Evolutionary conservation across 2,329 filamentous ascomycete species (phyloP).

Genomic region (Didymella pinodella): DNA sequence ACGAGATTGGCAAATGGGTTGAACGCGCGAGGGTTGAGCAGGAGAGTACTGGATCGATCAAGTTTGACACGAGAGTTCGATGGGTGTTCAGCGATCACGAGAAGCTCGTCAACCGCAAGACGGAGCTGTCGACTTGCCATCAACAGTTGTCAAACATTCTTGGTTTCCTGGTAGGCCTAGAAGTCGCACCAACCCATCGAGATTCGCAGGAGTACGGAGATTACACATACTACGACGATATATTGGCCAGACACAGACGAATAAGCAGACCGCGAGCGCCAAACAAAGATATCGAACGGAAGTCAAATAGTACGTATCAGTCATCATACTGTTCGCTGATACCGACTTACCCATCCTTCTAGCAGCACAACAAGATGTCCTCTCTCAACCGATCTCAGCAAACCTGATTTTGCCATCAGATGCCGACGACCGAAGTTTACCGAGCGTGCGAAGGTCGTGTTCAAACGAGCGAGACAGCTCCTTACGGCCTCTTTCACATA

Average conservation of each 20-base stretch:
- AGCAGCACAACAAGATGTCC: not conserved
- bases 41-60: constrained; percentile 28
- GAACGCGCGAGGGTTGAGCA: constrained; percentile 31
- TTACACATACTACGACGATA: constrained; percentile 4
- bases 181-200: constrained; percentile 9
- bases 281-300: not conserved
- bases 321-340: no score
- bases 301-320: not conserved
- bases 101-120: constrained; percentile 33
- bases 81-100: constrained; percentile 38
- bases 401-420: not conserved
- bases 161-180: constrained; percentile 27
- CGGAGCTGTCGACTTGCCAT: constrained; percentile 34
- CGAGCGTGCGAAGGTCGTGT: not conserved
- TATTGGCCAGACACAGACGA: constrained; percentile 5
- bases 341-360: not conserved
- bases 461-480: not conserved
- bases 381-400: not conserved
- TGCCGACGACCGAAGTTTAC: not conserved
- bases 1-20: constrained; percentile 39
- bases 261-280: not conserved
- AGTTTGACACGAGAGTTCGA: constrained; percentile 29
- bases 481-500: not conserved
- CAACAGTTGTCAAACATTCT: constrained; percentile 38
- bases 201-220: not conserved